Conservation (phyloP, 2,329 filamentous ascomycete genomes). For the Verticillium tricorpus region DNA sequence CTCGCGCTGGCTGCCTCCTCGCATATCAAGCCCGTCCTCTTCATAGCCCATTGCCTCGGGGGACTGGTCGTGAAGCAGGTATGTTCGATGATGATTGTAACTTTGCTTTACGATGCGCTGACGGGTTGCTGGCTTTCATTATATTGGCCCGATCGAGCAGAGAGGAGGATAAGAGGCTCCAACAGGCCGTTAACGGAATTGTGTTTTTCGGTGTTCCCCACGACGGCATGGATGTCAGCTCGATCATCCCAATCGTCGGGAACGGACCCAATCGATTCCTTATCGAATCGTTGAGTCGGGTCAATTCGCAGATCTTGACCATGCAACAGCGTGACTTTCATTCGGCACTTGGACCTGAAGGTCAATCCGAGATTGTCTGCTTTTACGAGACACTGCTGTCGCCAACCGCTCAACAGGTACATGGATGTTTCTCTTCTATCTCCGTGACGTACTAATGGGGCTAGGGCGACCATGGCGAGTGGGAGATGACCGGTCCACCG, state of each 20-base stretch:
- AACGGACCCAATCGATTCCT: constrained; percentile 9
- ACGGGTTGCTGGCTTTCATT: constrained; percentile 1
- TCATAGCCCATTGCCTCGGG: constrained; percentile 15
- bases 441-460: not conserved
- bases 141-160: constrained; percentile 4
- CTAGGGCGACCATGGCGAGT: constrained; percentile 13
- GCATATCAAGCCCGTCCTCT: constrained; percentile 6
- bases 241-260: constrained; percentile 14
- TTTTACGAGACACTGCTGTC: constrained; percentile 20
- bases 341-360: constrained; percentile 8
- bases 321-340: constrained; percentile 3
- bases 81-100: not conserved
- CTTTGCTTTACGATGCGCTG: not conserved
- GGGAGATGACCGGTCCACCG: constrained; percentile 17
- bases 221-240: constrained; percentile 15
- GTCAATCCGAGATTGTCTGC: constrained; percentile 15
- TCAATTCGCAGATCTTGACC: constrained; percentile 3
- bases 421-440: not conserved
- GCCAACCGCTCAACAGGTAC: constrained; percentile 16
- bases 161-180: constrained; percentile 5
- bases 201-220: constrained; percentile 16
- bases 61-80: constrained; percentile 16
- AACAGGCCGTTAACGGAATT: constrained; percentile 10
- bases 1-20: not conserved
- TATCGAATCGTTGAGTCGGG: constrained; percentile 3